Conservation (phyloP, 768 basidiomycete genomes). For the Chalciporus sphaerocephalus region DNA sequence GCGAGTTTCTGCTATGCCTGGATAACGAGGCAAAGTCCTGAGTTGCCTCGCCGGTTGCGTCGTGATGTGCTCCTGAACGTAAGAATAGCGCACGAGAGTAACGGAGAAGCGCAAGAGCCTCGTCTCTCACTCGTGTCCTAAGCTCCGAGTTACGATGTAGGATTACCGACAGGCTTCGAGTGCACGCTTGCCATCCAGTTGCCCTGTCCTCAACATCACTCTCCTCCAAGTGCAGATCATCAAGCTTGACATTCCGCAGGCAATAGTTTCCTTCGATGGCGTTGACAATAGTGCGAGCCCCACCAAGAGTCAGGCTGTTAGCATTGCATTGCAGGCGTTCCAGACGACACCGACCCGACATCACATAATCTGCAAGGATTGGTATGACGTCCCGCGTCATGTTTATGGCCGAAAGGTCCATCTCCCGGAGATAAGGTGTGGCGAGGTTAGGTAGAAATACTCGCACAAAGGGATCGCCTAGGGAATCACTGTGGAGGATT, state of each 20-base stretch:
- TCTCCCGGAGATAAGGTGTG: conserved; percentile 46
- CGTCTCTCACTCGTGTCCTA: conserved; percentile 36
- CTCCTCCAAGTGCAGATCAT: conserved; percentile 37
- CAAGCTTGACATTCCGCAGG: conserved; percentile 46
- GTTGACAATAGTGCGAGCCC: conserved; percentile 42
- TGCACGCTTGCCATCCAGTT: conserved; percentile 30
- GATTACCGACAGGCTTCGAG: conserved; percentile 30
- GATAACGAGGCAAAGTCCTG: conserved; percentile 4
- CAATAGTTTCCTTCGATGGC: conserved; percentile 47
- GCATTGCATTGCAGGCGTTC: conserved; percentile 50
- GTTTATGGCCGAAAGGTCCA: conserved; percentile 52
- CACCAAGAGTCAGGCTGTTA: conserved; percentile 47
- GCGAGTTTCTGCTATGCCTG: conserved; percentile 4
- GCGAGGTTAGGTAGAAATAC: conserved; percentile 48
- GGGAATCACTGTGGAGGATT: conserved; percentile 44
- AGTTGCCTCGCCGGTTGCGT: not conserved
- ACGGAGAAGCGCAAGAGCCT: conserved; percentile 49
- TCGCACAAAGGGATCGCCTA: conserved; percentile 49
- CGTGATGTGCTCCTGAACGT: conserved; percentile 20
- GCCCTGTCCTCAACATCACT: conserved; percentile 27
- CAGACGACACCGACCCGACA: conserved; percentile 47
- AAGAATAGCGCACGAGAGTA: conserved; percentile 50
- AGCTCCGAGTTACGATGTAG: conserved; percentile 43
- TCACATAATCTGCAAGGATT: conserved; percentile 45
- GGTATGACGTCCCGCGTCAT: conserved; percentile 42